These are phyloP conservation scores for Mesotaenium endlicherianum DNA, from an alignment of 139 green algal genomes.

Conservation along the genomic window DNA sequence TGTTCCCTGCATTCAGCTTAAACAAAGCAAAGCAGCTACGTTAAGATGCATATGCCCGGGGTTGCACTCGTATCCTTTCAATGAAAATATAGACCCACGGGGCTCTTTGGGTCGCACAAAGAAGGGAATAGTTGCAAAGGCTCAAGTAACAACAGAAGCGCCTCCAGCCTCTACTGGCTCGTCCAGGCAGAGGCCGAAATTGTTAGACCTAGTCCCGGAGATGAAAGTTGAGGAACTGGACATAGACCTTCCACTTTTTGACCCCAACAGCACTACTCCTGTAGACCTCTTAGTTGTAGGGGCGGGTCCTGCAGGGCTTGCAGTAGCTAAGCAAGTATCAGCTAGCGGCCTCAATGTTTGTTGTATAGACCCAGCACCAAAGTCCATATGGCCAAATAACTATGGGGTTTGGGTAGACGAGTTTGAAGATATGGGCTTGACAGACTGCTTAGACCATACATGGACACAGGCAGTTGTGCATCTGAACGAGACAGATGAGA, in stretches of 20 bases:
- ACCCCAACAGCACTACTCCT: neutral
- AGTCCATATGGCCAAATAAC: conserved; percentile 90
- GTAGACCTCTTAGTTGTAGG: conserved; percentile 89
- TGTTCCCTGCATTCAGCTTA: no score
- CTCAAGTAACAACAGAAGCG: no score
- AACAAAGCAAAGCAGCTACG: no score
- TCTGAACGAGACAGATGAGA: conserved; percentile 63
- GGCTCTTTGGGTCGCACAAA: no score
- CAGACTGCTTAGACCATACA: conserved; percentile 56
- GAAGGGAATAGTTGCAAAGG: no score
- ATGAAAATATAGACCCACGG: no score
- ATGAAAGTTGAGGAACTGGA: neutral
- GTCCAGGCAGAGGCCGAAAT: no score
- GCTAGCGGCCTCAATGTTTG: conserved; percentile 69
- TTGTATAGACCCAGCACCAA: conserved; percentile 80
- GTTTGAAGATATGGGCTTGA: conserved; percentile 82
- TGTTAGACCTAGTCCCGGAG: conserved; percentile 13
- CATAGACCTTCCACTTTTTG: neutral
- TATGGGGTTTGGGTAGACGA: conserved; percentile 98
- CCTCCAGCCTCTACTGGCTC: no score
- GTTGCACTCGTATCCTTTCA: no score
- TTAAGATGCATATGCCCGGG: no score
- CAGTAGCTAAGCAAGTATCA: conserved; percentile 64
- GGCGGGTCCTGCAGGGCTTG: conserved; percentile 81
- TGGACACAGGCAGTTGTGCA: conserved; percentile 86